Conservation (phyloP, 495 filamentous ascomycete species). For the Hypoxylon trugodes region DNA sequence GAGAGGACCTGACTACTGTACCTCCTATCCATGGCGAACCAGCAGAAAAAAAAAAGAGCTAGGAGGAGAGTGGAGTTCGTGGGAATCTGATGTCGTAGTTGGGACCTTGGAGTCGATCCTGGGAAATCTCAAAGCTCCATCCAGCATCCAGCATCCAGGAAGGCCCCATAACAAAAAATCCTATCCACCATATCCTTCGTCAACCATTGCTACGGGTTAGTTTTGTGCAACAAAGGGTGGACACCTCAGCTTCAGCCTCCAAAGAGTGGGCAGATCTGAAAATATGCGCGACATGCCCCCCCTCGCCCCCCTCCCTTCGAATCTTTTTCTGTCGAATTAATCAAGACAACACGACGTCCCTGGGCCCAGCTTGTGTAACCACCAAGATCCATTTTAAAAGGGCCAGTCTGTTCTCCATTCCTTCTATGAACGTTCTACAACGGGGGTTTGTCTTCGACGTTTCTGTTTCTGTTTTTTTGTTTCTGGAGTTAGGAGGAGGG, state of each 20-base stretch:
- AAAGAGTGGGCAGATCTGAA: conserved; percentile 44
- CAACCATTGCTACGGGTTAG: conserved; percentile 40
- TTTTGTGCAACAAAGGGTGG: conserved; percentile 45
- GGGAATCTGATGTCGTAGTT: conserved; percentile 39
- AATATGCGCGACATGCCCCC: conserved; percentile 40
- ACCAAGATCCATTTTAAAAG: conserved; percentile 40
- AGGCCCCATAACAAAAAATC: conserved; percentile 23
- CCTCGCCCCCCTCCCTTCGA: no score
- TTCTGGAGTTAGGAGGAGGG: no score
- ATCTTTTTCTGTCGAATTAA: conserved; percentile 38
- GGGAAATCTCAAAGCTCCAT: conserved; percentile 33
- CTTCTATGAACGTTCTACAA: conserved; percentile 43
- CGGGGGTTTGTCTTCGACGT: conserved; percentile 17
- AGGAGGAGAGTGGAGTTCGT: conserved; percentile 34
- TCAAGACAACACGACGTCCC: conserved; percentile 38
- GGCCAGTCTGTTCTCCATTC: conserved; percentile 36
- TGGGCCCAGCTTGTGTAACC: conserved; percentile 47
- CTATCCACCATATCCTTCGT: conserved; percentile 37
- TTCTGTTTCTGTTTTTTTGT: background rate
- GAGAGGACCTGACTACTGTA: conserved; percentile 10
- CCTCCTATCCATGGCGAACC: conserved; percentile 21
- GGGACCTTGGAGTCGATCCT: conserved; percentile 35
- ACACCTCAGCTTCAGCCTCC: conserved; percentile 45
- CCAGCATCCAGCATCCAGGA: conserved; percentile 9
- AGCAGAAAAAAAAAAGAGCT: no score